Evolutionary conservation across 805 yeast species (phyloP).

Genomic region (Saturnispora serradocipensis): DNA sequence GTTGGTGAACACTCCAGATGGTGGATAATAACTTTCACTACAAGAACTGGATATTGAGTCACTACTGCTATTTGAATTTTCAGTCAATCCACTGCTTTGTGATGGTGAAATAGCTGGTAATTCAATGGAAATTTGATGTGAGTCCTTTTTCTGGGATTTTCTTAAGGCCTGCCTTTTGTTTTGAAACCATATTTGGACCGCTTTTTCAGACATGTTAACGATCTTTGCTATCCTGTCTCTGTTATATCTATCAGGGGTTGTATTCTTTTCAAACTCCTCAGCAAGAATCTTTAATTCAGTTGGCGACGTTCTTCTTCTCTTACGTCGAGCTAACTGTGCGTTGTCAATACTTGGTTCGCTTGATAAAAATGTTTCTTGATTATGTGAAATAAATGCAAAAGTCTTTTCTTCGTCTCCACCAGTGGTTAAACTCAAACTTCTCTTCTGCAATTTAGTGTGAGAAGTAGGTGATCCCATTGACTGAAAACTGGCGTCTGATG

Average conservation of each 20-base stretch:
- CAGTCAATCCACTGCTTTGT: neutral
- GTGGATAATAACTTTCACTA: neutral
- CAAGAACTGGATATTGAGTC: neutral
- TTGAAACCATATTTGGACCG: conserved; percentile 98
- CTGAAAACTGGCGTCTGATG: conserved; percentile 1
- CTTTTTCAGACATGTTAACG: conserved; percentile 93
- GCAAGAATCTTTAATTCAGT: conserved; percentile 76
- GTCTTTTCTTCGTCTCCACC: conserved; percentile 25
- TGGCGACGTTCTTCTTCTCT: conserved; percentile 91
- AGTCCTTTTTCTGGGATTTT: conserved; percentile 23
- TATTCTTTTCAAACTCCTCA: conserved; percentile 63
- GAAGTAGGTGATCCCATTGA: conserved; percentile 3
- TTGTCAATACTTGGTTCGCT: conserved; percentile 82
- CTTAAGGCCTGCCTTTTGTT: conserved; percentile 81
- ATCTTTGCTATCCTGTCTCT: conserved; percentile 70
- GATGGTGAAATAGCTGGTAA: neutral
- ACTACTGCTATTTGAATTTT: neutral
- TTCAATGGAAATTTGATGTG: neutral
- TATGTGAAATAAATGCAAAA: conserved; percentile 88
- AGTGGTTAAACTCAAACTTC: neutral
- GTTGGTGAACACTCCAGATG: conserved; percentile 1
- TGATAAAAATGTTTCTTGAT: conserved; percentile 78
- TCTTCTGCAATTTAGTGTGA: neutral
- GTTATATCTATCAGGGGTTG: conserved; percentile 71
- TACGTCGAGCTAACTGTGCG: conserved; percentile 87